Base-by-base conservation (phyloP, 805 yeast species). In the Lachancea mirantina region DNA sequence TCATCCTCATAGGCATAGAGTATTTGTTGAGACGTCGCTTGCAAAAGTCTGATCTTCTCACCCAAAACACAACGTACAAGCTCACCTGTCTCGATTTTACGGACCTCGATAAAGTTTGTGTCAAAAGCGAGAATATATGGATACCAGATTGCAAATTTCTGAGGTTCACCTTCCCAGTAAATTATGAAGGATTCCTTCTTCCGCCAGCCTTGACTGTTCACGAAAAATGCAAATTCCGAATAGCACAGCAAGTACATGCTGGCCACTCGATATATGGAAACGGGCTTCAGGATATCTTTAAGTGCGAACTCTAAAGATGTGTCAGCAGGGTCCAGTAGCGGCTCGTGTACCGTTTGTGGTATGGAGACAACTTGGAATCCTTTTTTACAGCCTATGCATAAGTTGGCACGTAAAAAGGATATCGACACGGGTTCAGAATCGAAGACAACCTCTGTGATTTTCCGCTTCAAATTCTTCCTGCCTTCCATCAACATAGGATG, bases 111-210 rank as follows among this genome's bases (percentile, higher is more conserved):
- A 48, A 92, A 87, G 38, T 75, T 80, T 13, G 78, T 73, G 53
- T 89, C 97, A 61, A 92, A 92, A 4, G 96, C 92, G 31, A 92
- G 62, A 34, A 92, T 65, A 52, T 87, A 89, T 3, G 98, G 98
- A 61, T 88, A 89, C 72, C 94, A 85, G 28, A 92, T 68, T 11
- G 96, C 94, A 57, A 92, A 85, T 40, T 79, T 76, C 50, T 82
- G 92, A 5, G 98, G 97, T 32, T 78, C 73, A 22, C 97, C 96
- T 61, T 92, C 97, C 98, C 98, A 92, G 52, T 82, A 78, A 32
- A 92, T 80, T 43, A 88, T 81, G 88, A 95, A 88, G 32, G 84
- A 89, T 26, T 92, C 84, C 42, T 88, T 76, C 13, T 94, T 80
- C 46, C 96, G 72, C 98, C 98, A 92, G 15, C 98, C 98, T 56